Base-by-base conservation (phyloP, 2,329 filamentous ascomycete genomes). In the Tolypocladium paradoxum region DNA sequence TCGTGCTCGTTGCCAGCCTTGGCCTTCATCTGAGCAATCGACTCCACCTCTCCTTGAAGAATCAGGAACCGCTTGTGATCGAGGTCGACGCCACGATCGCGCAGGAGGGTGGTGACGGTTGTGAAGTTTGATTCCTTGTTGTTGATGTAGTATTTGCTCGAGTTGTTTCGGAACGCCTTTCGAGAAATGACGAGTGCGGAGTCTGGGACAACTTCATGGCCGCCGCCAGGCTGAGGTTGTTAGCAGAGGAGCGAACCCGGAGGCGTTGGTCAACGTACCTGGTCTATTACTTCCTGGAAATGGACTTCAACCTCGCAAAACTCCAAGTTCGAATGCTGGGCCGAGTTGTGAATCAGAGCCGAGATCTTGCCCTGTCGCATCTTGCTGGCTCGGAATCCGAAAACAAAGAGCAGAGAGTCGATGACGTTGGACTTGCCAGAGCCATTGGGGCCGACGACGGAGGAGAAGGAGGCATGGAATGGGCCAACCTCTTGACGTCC, bases 341-440 rank as follows among this genome's bases (percentile, higher is more conserved):
- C 91, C 14, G 93, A 97, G 68, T 97, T 99, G 73, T 99, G 93
- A 60, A 99, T 99, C 49, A 99, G 75, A 4, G 93, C 93, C 1
- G 93, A 99, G 48, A 99, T 90, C 73, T 99, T 99, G 64, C 93
- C 93, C 69, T 99, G 93, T 64, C 93, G 82, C 93, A 99, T 99
- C 73, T 99, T 99, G 77, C 92, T 97, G 43, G 93, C 93, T 55
- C 93, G 85, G 74, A 99, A 99, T 52, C 95, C 93, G 66, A 99
- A 99, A n/a, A 99, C 93, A 64, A 99, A 99, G 1, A 99, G 81
- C 31, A 99, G 75, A 2, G 93, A 96, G 70, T 99, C 93, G 65
- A 99, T 99, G 57, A 99, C 95, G 63, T 99, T 99, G 24, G 93
- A 97, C 69, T 99, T 99, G 55, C 93, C 93, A 11, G 93, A 99